Conservation (phyloP, 2,329 filamentous ascomycete species). For the Pseudocercospora fuligena region DNA sequence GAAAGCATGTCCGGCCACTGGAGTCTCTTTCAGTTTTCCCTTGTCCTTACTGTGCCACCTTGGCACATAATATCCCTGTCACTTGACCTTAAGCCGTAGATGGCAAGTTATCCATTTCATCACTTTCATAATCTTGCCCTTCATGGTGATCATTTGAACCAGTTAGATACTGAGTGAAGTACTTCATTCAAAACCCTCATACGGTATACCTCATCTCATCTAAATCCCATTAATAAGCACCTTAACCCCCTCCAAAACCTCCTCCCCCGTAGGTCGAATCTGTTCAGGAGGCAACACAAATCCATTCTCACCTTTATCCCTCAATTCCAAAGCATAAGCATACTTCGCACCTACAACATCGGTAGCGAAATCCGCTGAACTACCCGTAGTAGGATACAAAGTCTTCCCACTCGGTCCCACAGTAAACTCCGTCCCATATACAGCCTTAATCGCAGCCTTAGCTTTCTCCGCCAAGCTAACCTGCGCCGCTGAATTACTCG, state of each 20-base stretch:
- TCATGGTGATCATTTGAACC: too few relatives aligned
- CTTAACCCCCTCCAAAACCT: conserved; percentile 52
- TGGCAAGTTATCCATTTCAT: too few relatives aligned
- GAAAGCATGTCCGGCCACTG: too few relatives aligned
- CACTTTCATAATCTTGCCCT: too few relatives aligned
- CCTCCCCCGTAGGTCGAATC: conserved; percentile 53
- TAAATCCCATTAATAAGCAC: conserved; percentile 26
- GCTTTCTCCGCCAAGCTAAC: conserved; percentile 58
- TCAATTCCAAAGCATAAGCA: conserved; percentile 56
- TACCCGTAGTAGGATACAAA: conserved; percentile 58
- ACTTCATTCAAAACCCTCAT: too few relatives aligned
- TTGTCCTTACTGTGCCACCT: too few relatives aligned
- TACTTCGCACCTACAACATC: conserved; percentile 50
- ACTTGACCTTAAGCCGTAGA: too few relatives aligned
- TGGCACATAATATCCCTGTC: too few relatives aligned
- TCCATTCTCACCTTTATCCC: conserved; percentile 55
- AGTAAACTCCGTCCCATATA: conserved; percentile 53
- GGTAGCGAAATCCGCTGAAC: conserved; percentile 51
- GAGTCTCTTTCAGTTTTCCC: too few relatives aligned
- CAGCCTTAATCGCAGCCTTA: conserved; percentile 60
- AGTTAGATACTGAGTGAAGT: too few relatives aligned
- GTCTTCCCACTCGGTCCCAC: conserved; percentile 57
- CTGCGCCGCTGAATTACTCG: conserved; percentile 53
- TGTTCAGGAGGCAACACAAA: conserved; percentile 57
- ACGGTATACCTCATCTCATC: too few relatives aligned